Evolutionary conservation across 1,139 yeast species (phyloP).

Genomic region (Candida tunisiensis): DNA sequence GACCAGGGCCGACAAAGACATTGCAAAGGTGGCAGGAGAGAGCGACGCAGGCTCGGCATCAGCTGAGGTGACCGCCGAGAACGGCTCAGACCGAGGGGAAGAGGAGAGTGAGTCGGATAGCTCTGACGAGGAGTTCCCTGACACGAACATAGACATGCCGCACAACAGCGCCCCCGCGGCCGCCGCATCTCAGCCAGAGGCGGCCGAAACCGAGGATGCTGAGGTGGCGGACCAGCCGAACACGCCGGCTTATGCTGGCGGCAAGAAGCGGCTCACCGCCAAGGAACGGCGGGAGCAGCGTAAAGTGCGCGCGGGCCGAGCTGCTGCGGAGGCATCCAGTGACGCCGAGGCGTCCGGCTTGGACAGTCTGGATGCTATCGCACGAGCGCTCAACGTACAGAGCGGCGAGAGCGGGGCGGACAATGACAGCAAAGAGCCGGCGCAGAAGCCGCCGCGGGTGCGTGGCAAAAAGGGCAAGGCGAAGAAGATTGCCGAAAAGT

Average conservation of each 20-base stretch:
- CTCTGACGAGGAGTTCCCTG: slow-evolving; percentile 11
- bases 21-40: slow-evolving; percentile 9
- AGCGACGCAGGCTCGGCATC: slow-evolving; percentile 1
- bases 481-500: slow-evolving; percentile 69
- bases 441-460: slow-evolving; percentile 16
- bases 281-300: slow-evolving; percentile 5
- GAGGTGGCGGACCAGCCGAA: slow-evolving; percentile 5
- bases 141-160: slow-evolving; percentile 6
- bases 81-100: slow-evolving; percentile 6
- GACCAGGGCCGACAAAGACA: too few species aligned
- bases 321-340: slow-evolving; percentile 4
- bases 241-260: slow-evolving; percentile 6
- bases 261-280: slow-evolving; percentile 3
- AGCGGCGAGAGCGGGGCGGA: slow-evolving; percentile 6
- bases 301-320: slow-evolving; percentile 8
- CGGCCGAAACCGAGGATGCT: slow-evolving; percentile 1
- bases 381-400: too few species aligned
- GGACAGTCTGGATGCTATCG: too few species aligned
- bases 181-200: too few species aligned
- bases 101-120: slow-evolving; percentile 8
- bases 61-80: slow-evolving; percentile 4
- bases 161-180: too few species aligned
- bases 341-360: too few species aligned
- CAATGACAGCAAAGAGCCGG: slow-evolving; percentile 13
- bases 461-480: slow-evolving; percentile 77